Base-by-base conservation (phyloP, 768 basidiomycete genomes). In the Hirschioporus abietinus region DNA sequence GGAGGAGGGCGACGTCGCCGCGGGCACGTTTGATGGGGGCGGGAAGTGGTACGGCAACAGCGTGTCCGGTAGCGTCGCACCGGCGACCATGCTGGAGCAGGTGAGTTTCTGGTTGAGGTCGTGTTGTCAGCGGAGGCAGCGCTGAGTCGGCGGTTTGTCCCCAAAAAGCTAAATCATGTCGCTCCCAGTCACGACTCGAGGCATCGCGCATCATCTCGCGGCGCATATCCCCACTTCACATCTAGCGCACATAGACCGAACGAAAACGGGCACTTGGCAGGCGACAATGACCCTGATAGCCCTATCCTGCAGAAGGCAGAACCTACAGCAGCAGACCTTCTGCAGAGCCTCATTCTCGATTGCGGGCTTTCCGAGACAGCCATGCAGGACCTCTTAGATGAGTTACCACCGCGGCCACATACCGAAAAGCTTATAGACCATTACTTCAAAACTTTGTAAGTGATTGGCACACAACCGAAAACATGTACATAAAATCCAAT, bases 301-400 rank as follows among this genome's bases (percentile, higher is more conserved):
- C 42, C 42, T 15, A 52, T 52, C 15, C 42, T 52, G 20, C 42
- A 52, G 42, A 52, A 52, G 42, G 73, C 75, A 52, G 79, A 84
- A 64, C 77, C 80, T 0, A 78, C 82, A 18, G 90, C 93, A 17
- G 91, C 86, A 1, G 93, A 95, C 73, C 95, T 92, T 71, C 78
- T 96, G 63, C 90, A 91, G 74, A 87, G 87, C 60, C 83, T 98
- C 36, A 89, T 96, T 42, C 90, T 92, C 76, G 95, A 98, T 75
- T 98, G 92, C 75, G 95, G 95, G 7, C 93, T 96, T 42, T 87
- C 90, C 20, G 92, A 95, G 1, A 91, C 94, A 68, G 95, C 95
- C 76, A 88, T 98, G 60, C 87, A 90, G 0, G 95, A 96, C 73
- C 84, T 98, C 10, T 81, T 96, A 23, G 88, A 92, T 73, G 95